phyloP scores from a whole-genome alignment of 2,329 filamentous ascomycete genomes.

The Endocalyx cinctus region DNA sequence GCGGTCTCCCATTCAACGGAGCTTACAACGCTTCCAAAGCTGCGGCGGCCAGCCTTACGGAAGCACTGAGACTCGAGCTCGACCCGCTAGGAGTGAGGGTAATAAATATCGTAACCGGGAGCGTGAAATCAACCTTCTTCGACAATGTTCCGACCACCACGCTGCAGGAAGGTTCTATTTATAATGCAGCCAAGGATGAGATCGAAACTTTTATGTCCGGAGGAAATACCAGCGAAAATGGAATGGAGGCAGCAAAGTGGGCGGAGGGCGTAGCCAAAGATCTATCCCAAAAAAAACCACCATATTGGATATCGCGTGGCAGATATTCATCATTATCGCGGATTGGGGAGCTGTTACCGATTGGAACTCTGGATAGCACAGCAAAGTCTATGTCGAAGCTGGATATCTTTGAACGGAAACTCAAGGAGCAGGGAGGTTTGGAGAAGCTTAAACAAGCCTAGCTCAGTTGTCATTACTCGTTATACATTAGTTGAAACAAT shows the following conservation, averaged over 20 bases:
- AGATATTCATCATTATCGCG: background rate
- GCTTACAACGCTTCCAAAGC: background rate
- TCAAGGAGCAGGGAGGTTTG: background rate
- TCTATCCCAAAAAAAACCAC: background rate
- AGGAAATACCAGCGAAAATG: background rate
- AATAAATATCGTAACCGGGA: background rate
- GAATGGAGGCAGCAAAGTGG: background rate
- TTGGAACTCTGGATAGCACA: background rate
- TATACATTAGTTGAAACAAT: no score
- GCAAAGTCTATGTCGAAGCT: background rate
- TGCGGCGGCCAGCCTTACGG: background rate
- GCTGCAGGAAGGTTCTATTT: background rate
- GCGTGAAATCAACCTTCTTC: background rate
- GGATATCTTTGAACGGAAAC: background rate
- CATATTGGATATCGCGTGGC: background rate
- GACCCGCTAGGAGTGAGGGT: background rate
- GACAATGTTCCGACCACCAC: background rate
- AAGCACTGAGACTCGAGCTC: background rate
- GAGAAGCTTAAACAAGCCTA: background rate
- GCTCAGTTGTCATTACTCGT: no score
- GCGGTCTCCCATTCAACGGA: background rate
- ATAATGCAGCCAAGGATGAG: background rate
- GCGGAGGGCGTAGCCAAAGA: background rate
- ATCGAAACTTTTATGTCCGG: background rate
- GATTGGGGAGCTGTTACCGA: background rate